Conservation (phyloP, 2,329 filamentous ascomycete species). For the Thelonectria rubi region DNA sequence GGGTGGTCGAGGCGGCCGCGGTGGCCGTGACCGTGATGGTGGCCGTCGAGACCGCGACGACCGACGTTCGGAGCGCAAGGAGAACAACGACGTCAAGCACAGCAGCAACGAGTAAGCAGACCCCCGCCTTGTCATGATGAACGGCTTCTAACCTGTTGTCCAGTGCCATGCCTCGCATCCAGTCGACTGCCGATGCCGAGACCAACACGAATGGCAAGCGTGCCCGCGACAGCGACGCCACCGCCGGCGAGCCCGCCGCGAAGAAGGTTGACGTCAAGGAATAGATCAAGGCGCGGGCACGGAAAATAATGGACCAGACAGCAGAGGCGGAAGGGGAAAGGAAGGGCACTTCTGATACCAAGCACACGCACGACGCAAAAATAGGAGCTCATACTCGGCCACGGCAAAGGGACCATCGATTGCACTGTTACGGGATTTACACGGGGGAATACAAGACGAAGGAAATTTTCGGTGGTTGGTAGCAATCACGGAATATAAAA, state of each 20-base stretch:
- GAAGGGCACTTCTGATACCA: constrained; percentile 35
- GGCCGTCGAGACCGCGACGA: constrained; percentile 48
- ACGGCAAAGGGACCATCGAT: constrained; percentile 25
- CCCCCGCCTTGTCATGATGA: background rate
- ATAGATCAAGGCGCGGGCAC: constrained; percentile 22
- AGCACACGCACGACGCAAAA: constrained; percentile 14
- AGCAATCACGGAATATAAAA: constrained; percentile 29
- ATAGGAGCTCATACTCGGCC: constrained; percentile 19
- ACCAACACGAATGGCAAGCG: constrained; percentile 60
- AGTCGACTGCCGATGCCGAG: constrained; percentile 53
- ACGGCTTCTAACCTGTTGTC: constrained; percentile 27
- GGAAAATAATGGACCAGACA: constrained; percentile 7
- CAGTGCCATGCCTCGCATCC: constrained; percentile 51
- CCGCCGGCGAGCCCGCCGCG: constrained; percentile 56
- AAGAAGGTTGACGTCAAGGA: constrained; percentile 71
- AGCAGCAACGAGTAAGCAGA: constrained; percentile 41
- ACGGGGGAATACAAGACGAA: constrained; percentile 25
- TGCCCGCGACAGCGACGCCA: constrained; percentile 61
- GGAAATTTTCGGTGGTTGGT: constrained; percentile 27
- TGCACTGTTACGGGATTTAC: constrained; percentile 39
- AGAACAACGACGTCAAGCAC: constrained; percentile 39
- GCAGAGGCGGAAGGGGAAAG: constrained; percentile 4
- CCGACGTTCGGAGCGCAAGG: constrained; percentile 30
- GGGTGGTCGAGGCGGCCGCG: constrained; percentile 44
- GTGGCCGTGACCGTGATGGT: constrained; percentile 48